Evolutionary conservation across 441 rosid genomes (phyloP).

Genomic region (Eutrema salsugineum): DNA sequence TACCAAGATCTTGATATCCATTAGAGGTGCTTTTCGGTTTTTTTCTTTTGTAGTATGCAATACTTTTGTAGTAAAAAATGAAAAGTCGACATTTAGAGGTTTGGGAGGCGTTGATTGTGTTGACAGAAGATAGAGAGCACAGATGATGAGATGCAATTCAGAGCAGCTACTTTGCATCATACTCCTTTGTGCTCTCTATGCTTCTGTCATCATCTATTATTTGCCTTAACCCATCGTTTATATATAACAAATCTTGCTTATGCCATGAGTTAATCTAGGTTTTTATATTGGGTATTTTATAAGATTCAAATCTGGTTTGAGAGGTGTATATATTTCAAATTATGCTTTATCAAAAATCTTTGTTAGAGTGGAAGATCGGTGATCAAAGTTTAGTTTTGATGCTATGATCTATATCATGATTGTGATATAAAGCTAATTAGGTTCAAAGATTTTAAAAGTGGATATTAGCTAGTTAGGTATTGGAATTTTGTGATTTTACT

Average conservation of each 20-base stretch:
- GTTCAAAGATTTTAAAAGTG: not conserved
- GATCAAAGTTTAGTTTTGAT: not conserved
- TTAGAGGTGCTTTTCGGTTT: not conserved
- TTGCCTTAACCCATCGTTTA: not conserved
- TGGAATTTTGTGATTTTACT: not conserved
- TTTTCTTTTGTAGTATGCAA: not conserved
- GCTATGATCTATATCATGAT: not conserved
- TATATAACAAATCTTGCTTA: not conserved
- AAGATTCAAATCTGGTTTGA: not conserved
- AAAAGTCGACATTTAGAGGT: not conserved
- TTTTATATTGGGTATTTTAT: not conserved
- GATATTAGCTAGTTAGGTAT: not conserved
- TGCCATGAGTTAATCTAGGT: not conserved
- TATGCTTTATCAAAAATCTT: not conserved
- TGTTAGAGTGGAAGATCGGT: not conserved
- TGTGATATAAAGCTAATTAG: not conserved
- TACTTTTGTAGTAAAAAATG: not conserved
- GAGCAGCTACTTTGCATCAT: slow-evolving; percentile 35
- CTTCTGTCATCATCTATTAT: slow-evolving; percentile 69
- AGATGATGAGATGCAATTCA: slow-evolving; percentile 53
- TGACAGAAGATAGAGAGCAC: slow-evolving; percentile 99
- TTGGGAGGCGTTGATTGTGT: slow-evolving; percentile 34
- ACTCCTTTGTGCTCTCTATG: slow-evolving; percentile 82
- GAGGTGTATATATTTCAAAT: not conserved
- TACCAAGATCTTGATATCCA: not conserved